These are phyloP conservation scores for Arthrobotrys entomopaga DNA, from an alignment of 2,329 filamentous ascomycete genomes.

Conservation along the genomic window DNA sequence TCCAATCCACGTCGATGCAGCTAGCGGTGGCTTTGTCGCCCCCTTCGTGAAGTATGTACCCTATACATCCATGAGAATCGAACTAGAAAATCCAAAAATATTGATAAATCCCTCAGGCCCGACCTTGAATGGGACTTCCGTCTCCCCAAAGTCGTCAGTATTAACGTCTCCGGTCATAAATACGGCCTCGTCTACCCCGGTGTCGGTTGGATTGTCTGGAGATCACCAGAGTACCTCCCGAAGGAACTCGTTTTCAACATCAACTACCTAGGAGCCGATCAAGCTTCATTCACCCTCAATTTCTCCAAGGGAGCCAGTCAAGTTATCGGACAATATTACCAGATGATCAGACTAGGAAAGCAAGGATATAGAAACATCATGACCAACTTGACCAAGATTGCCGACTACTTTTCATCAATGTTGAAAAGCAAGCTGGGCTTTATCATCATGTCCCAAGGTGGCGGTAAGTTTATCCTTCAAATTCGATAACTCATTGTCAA, in stretches of 20 bases:
- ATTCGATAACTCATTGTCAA: neutral
- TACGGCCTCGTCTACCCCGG: slow-evolving; percentile 84
- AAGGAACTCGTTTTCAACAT: slow-evolving; percentile 98
- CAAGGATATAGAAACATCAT: slow-evolving; percentile 92
- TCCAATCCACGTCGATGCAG: slow-evolving; percentile 93
- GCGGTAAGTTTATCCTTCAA: slow-evolving; percentile 65
- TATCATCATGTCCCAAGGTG: slow-evolving; percentile 83
- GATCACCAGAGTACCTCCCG: slow-evolving; percentile 81
- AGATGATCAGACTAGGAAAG: slow-evolving; percentile 93
- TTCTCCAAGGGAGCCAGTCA: slow-evolving; percentile 96
- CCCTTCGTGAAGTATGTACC: slow-evolving; percentile 74
- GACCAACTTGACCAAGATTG: slow-evolving; percentile 88
- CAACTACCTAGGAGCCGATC: slow-evolving; percentile 96
- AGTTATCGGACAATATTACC: slow-evolving; percentile 97
- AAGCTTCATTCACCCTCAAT: slow-evolving; percentile 95
- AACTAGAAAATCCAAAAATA: neutral
- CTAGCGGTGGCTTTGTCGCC: slow-evolving; percentile 89
- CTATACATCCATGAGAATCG: neutral
- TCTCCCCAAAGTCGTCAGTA: slow-evolving; percentile 85
- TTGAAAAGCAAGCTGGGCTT: slow-evolving; percentile 78
- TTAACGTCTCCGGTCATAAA: slow-evolving; percentile 96
- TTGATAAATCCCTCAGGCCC: slow-evolving; percentile 63
- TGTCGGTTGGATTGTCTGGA: slow-evolving; percentile 94
- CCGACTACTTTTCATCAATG: slow-evolving; percentile 82
- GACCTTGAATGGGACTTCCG: slow-evolving; percentile 91